Conservation (phyloP, 2,329 filamentous ascomycete genomes). For the Botryosphaeria dothidea region DNA sequence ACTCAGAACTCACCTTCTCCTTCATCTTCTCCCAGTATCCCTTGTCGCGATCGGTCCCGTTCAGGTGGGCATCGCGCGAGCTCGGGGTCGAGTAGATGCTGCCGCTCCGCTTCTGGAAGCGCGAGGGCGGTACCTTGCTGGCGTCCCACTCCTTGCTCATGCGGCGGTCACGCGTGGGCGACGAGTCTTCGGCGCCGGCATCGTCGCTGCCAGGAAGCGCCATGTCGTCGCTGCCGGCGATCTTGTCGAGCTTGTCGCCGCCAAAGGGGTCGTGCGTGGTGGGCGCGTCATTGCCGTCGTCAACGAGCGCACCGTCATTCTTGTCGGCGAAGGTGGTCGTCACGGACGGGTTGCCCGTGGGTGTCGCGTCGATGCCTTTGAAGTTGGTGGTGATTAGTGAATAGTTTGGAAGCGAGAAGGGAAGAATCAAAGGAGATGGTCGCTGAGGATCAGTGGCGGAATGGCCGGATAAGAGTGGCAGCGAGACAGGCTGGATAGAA, state of each 20-base stretch:
- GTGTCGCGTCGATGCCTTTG: constrained; percentile 26
- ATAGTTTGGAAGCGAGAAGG: not conserved
- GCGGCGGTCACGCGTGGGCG: constrained; percentile 32
- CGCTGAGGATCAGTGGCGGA: not conserved
- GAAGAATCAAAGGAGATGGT: no score
- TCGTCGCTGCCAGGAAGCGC: constrained; percentile 17
- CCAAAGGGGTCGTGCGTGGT: constrained; percentile 28
- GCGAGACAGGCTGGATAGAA: not conserved
- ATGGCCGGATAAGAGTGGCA: not conserved
- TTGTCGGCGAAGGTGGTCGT: not conserved
- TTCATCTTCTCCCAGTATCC: constrained; percentile 58
- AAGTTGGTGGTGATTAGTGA: not conserved
- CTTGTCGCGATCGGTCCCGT: constrained; percentile 51
- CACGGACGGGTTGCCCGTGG: constrained; percentile 24
- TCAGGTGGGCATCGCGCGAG: constrained; percentile 66
- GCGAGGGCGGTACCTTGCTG: constrained; percentile 65
- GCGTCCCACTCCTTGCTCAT: constrained; percentile 55
- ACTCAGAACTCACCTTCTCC: constrained; percentile 36
- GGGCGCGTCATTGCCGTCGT: constrained; percentile 27
- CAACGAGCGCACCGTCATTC: not conserved
- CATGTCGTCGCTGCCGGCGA: constrained; percentile 28
- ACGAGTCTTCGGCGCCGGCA: not conserved
- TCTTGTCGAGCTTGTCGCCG: constrained; percentile 26
- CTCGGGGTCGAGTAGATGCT: constrained; percentile 67
- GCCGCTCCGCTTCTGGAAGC: constrained; percentile 70